Evolutionary conservation across 805 yeast species (phyloP), one percentile per base, ranked within the genome.

Genomic region (Kluyveromyces aestuarii): DNA sequence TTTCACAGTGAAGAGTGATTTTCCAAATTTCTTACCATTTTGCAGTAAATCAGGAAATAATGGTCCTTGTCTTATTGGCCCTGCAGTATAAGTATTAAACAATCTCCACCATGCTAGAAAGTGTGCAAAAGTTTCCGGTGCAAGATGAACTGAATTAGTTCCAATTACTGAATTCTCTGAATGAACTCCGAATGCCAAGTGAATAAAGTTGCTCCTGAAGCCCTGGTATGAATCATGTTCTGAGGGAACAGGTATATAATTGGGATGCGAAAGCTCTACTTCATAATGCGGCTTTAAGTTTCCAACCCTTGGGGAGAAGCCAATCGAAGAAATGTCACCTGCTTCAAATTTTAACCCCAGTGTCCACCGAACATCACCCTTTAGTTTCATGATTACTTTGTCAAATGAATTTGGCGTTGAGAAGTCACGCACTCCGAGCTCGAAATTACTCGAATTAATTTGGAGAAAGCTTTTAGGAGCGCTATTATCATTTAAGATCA

Each of bases 51-150:
- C 76, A 0, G 78, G 76, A 65, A 87, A 89, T 36, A 90, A 62
- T 1, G 72, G 67, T 0, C 96, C 96, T 43, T 75, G 73, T 47
- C 91, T 72, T 21, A 87, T 73, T 0, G 96, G 96, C 11, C 91
- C 75, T 46, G 88, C 80, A 55, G 84, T 73, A 50, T 81, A 81
- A n/a, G 89, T 81, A 37, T 79, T 75, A 63, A 89, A 89, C 51
- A 84, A 72, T 36, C 70, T 67, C 95, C 96, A 88, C 97, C 97
- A 90, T 10, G 64, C 65, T 53, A 78, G 73, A 65, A 89, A 88
- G 54, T 84, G 91, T 1, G 69, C 56, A 51, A 87, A 71, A 0
- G 81, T 72, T n/a, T 73, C 71, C 1, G 96, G 96, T 2, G 88
- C 76, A 46, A 89, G 65, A 60, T 88, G 87, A 5, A 83, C 73